phyloP scores from a whole-genome alignment of 352 stramenopile species.

The Globisporangium emineosum region DNA sequence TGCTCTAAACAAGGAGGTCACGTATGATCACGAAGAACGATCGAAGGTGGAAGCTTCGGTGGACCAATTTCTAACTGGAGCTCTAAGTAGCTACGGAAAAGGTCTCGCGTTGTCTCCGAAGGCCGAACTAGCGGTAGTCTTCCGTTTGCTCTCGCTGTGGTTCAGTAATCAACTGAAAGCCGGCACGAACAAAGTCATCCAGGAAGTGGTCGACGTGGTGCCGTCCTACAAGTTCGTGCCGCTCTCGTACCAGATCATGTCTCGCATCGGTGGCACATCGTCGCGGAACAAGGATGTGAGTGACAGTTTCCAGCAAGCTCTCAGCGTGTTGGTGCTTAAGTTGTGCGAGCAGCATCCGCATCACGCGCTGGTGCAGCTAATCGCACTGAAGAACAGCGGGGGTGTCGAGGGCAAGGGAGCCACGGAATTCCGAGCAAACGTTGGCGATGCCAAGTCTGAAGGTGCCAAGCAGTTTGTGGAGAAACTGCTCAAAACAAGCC shows the following conservation, averaged over 20 bases:
- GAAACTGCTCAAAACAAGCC: slow-evolving; percentile 47
- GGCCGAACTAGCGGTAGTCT: slow-evolving; percentile 88
- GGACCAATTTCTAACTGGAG: slow-evolving; percentile 82
- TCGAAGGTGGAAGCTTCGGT: slow-evolving; percentile 83
- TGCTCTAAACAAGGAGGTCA: slow-evolving; percentile 81
- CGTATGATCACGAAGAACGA: slow-evolving; percentile 87
- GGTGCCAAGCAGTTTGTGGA: slow-evolving; percentile 58
- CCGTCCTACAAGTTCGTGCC: slow-evolving; percentile 96
- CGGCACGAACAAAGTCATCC: slow-evolving; percentile 83
- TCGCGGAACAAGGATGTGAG: slow-evolving; percentile 1
- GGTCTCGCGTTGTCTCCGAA: slow-evolving; percentile 49
- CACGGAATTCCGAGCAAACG: slow-evolving; percentile 72
- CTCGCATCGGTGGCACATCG: slow-evolving; percentile 77
- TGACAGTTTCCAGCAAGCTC: slow-evolving; percentile 74
- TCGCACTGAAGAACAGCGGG: slow-evolving; percentile 94
- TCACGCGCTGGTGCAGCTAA: slow-evolving; percentile 94
- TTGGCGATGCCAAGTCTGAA: slow-evolving; percentile 75
- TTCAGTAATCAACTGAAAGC: slow-evolving; percentile 86
- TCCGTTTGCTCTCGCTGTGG: slow-evolving; percentile 93
- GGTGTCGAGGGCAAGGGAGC: slow-evolving; percentile 84
- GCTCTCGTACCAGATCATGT: slow-evolving; percentile 98
- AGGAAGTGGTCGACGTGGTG: slow-evolving; percentile 78
- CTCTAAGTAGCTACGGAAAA: slow-evolving; percentile 86
- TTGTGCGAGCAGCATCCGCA: slow-evolving; percentile 95
- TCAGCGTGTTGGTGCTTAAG: slow-evolving; percentile 89